Conservation (phyloP, 2,329 filamentous ascomycete species). For the Claviceps spartinae region DNA sequence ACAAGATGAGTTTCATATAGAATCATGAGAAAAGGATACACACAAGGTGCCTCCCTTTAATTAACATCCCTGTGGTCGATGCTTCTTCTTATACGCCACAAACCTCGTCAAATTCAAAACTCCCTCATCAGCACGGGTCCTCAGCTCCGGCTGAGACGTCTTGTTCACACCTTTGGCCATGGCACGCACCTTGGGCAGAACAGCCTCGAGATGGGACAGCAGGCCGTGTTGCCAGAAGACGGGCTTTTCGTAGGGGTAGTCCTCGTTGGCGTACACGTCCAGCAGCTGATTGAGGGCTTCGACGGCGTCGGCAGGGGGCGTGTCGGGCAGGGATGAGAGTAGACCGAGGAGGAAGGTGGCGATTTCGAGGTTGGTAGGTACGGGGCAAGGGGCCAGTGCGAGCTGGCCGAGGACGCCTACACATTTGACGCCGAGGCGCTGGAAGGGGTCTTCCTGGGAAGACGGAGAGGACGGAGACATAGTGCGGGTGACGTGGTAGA, state of each 20-base stretch:
- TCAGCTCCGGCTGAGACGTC: conserved; percentile 40
- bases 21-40: too few species aligned
- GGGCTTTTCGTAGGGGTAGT: conserved; percentile 40
- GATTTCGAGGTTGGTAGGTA: conserved; percentile 45
- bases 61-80: conserved; percentile 21
- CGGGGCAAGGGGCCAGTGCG: conserved; percentile 39
- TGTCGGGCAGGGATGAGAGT: conserved; percentile 36
- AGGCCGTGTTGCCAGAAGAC: conserved; percentile 54
- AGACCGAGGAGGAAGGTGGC: conserved; percentile 48
- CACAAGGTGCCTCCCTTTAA: too few species aligned
- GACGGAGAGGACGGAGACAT: conserved; percentile 10
- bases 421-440: conserved; percentile 50
- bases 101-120: conserved; percentile 48
- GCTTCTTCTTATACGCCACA: conserved; percentile 50
- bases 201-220: conserved; percentile 42
- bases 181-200: conserved; percentile 37
- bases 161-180: conserved; percentile 50
- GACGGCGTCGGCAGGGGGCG: conserved; percentile 42
- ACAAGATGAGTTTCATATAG: too few species aligned
- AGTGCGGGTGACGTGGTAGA: conserved; percentile 47
- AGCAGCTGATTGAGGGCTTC: conserved; percentile 55
- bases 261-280: conserved; percentile 53
- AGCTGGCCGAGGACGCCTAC: conserved; percentile 53
- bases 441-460: conserved; percentile 38
- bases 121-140: conserved; percentile 46